Percentiles rank a stretch among this genome's conserved stretches.
phyloP scores from a whole-genome alignment of 1,284 basidiomycete species.

The Mixia osmundae region DNA sequence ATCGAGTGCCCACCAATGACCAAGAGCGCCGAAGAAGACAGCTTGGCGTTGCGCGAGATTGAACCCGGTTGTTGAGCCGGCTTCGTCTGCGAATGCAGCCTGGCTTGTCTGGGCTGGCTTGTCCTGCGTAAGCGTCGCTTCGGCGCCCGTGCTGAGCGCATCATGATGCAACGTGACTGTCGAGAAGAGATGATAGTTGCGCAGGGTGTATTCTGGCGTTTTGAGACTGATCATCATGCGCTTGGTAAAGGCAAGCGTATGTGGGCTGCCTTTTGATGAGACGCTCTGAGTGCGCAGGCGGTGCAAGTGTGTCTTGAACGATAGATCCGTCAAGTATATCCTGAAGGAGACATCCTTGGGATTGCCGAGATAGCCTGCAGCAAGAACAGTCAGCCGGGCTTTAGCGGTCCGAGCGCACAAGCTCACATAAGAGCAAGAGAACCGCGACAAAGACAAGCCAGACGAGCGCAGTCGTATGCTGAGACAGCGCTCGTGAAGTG shows the following conservation, averaged over 20 bases:
- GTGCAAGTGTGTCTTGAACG: constrained; percentile 76
- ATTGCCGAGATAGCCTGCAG: constrained; percentile 83
- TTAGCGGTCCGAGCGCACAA: too few species aligned
- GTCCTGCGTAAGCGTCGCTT: not conserved
- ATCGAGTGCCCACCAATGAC: constrained; percentile 15
- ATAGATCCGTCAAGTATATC: constrained; percentile 78
- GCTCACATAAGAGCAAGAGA: too few species aligned
- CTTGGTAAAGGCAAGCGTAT: constrained; percentile 40
- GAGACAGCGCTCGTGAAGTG: too few species aligned
- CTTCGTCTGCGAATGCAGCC: too few species aligned
- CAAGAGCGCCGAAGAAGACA: constrained; percentile 15
- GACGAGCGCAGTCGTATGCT: too few species aligned
- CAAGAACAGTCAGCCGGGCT: too few species aligned
- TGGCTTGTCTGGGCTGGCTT: too few species aligned
- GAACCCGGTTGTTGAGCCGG: constrained; percentile 28
- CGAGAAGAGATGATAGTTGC: constrained; percentile 60
- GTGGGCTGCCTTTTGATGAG: not conserved
- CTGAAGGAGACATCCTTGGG: constrained; percentile 78
- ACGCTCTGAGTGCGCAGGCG: constrained; percentile 34
- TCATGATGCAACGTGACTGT: constrained; percentile 33
- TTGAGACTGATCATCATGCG: constrained; percentile 73
- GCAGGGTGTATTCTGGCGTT: constrained; percentile 73
- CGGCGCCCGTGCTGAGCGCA: constrained; percentile 5
- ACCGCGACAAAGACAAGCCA: too few species aligned
- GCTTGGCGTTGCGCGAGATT: constrained; percentile 29